These are phyloP conservation scores for Triticum dicoccoides DNA, from an alignment of 176 grass and related monocot species.

Conservation along the genomic window DNA sequence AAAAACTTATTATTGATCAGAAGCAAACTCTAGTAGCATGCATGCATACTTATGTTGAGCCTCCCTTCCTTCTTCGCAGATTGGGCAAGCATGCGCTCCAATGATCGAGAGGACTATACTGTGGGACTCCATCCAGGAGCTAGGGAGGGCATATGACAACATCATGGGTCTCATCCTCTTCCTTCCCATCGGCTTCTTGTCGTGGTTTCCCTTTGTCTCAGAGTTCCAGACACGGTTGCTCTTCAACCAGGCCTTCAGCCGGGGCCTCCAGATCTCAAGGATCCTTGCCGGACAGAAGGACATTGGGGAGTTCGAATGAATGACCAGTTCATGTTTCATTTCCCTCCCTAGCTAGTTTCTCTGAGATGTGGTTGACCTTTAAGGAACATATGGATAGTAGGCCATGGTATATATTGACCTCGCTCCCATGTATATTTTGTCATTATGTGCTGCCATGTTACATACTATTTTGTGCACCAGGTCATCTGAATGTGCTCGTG, in stretches of 20 bases:
- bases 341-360: not conserved
- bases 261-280: constrained; percentile 91
- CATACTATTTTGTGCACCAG: not conserved
- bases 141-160: constrained; percentile 81
- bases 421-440: not conserved
- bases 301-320: constrained; percentile 24
- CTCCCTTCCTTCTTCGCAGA: constrained; percentile 34
- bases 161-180: constrained; percentile 85
- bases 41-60: not conserved
- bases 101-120: constrained; percentile 37
- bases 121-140: constrained; percentile 98
- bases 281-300: constrained; percentile 76
- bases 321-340: not conserved
- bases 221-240: constrained; percentile 93
- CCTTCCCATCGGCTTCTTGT: constrained; percentile 73
- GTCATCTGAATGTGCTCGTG: not conserved
- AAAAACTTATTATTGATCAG: not conserved
- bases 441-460: not conserved
- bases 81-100: constrained; percentile 66
- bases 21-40: not conserved
- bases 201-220: constrained; percentile 97
- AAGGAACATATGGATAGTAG: not conserved
- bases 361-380: not conserved
- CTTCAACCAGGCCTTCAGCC: constrained; percentile 96
- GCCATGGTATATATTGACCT: too few species aligned